phyloP scores from a whole-genome alignment of 2,329 filamentous ascomycete species.

The Hypoxylon sp. region DNA sequence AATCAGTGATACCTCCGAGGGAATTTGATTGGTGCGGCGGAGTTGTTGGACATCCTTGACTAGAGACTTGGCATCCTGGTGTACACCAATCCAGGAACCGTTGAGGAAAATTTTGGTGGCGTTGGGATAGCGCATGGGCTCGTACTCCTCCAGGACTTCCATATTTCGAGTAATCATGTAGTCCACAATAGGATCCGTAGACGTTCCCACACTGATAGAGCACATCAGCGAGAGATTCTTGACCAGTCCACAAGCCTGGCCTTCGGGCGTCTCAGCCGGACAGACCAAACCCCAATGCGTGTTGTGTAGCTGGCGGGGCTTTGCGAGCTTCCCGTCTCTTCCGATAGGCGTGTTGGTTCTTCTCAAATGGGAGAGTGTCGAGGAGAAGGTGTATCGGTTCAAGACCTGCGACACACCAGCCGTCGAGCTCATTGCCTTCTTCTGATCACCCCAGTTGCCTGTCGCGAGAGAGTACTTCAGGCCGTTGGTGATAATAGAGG shows the following conservation, averaged over 20 bases:
- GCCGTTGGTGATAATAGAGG: conserved; percentile 88
- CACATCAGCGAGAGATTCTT: conserved; percentile 99
- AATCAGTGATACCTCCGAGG: conserved; percentile 92
- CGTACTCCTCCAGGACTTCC: conserved; percentile 96
- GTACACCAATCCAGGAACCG: conserved; percentile 96
- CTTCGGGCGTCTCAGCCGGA: conserved; percentile 96
- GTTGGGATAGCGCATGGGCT: conserved; percentile 82
- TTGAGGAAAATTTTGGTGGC: conserved; percentile 99
- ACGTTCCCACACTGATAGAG: conserved; percentile 94
- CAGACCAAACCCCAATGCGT: conserved; percentile 98
- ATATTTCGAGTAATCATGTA: conserved; percentile 97
- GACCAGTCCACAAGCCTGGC: conserved; percentile 96
- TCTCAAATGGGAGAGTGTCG: conserved; percentile 94
- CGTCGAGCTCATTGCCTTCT: conserved; percentile 94
- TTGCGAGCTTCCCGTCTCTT: conserved; percentile 96
- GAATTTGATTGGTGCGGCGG: conserved; percentile 82
- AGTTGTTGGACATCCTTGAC: conserved; percentile 81
- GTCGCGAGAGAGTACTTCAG: conserved; percentile 97
- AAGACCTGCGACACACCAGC: conserved; percentile 98
- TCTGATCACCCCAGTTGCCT: conserved; percentile 99
- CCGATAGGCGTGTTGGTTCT: conserved; percentile 98
- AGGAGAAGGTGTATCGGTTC: conserved; percentile 97
- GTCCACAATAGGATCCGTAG: conserved; percentile 87
- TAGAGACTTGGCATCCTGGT: conserved; percentile 86
- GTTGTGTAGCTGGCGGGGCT: conserved; percentile 96